Percentiles rank a stretch among this genome's conserved stretches.
These are phyloP conservation scores for Rachicladosporium sp. DNA, from an alignment of 2,329 filamentous ascomycete species.

Conservation along the genomic window DNA sequence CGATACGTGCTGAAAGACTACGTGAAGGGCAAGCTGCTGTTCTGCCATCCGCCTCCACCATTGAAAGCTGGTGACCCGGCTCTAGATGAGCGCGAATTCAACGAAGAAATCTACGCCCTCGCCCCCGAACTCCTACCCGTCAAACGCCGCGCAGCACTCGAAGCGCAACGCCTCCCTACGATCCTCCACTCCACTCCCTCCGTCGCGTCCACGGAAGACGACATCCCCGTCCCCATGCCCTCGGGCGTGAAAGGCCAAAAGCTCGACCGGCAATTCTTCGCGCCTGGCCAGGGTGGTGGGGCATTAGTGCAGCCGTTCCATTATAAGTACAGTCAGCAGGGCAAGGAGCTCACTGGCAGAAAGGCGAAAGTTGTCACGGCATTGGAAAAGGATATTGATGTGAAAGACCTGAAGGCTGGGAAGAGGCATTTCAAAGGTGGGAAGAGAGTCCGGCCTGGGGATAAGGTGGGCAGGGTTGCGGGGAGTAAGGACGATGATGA, in stretches of 20 bases:
- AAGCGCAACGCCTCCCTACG: conserved; percentile 9
- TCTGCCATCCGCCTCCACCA: conserved; percentile 70
- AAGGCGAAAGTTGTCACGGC: conserved; percentile 74
- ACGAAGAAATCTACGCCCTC: conserved; percentile 75
- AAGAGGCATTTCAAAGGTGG: conserved; percentile 96
- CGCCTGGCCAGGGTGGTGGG: conserved; percentile 45
- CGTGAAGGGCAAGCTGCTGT: conserved; percentile 88
- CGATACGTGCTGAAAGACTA: conserved; percentile 91
- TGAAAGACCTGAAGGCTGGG: conserved; percentile 56
- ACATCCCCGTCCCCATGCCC: conserved; percentile 27
- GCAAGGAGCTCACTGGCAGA: conserved; percentile 67
- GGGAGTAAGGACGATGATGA: conserved; percentile 5
- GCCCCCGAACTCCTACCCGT: conserved; percentile 56
- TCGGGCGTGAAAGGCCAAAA: conserved; percentile 61
- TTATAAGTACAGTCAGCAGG: conserved; percentile 78
- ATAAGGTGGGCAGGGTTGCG: background rate
- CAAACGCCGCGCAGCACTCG: conserved; percentile 59
- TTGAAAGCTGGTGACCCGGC: conserved; percentile 31
- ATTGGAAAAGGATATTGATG: conserved; percentile 72
- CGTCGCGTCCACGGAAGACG: conserved; percentile 39
- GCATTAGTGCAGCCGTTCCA: conserved; percentile 73
- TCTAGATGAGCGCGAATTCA: conserved; percentile 66
- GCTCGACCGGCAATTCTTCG: conserved; percentile 87
- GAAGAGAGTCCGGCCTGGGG: conserved; percentile 31
- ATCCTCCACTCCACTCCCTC: conserved; percentile 24